Evolutionary conservation across 2,329 filamentous ascomycete species (phyloP).

Genomic region (Chaetomium olivaceum): DNA sequence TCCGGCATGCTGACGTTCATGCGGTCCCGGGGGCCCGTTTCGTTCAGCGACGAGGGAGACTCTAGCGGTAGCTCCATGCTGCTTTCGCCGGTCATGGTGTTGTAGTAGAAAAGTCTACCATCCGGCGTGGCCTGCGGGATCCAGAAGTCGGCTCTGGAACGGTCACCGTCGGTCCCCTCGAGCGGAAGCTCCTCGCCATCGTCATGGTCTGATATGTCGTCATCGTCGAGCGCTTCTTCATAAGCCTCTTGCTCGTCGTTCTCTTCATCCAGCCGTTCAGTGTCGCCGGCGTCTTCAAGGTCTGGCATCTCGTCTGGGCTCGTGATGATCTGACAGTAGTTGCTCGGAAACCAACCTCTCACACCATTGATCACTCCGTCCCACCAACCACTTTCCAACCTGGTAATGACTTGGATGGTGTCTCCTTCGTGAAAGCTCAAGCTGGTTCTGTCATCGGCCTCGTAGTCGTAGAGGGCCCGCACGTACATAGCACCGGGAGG

Average conservation of each 20-base stretch:
- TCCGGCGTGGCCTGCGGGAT: constrained; percentile 95
- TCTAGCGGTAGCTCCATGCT: constrained; percentile 94
- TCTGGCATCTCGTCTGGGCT: constrained; percentile 72
- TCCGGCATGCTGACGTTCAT: constrained; percentile 88
- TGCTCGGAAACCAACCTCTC: constrained; percentile 98
- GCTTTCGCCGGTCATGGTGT: constrained; percentile 92
- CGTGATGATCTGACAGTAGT: constrained; percentile 89
- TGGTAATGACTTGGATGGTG: constrained; percentile 97
- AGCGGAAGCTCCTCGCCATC: constrained; percentile 60
- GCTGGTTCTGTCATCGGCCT: constrained; percentile 94
- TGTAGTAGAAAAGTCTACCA: constrained; percentile 94
- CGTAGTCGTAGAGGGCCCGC: constrained; percentile 94
- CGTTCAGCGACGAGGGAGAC: constrained; percentile 75
- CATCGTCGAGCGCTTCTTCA: constrained; percentile 67
- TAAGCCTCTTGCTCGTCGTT: constrained; percentile 69
- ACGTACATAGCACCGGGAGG: constrained; percentile 79
- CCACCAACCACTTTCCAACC: constrained; percentile 99
- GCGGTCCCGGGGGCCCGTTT: constrained; percentile 83
- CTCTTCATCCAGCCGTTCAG: constrained; percentile 61
- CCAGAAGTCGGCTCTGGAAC: constrained; percentile 94
- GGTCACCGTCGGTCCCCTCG: constrained; percentile 67
- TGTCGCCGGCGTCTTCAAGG: constrained; percentile 54
- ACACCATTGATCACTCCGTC: constrained; percentile 97
- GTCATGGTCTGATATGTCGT: constrained; percentile 61
- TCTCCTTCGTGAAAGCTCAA: constrained; percentile 96